Evolutionary conservation across 768 basidiomycete genomes (phyloP), one percentile per base, ranked within the genome.

Genomic region (Inosperma sp.): DNA sequence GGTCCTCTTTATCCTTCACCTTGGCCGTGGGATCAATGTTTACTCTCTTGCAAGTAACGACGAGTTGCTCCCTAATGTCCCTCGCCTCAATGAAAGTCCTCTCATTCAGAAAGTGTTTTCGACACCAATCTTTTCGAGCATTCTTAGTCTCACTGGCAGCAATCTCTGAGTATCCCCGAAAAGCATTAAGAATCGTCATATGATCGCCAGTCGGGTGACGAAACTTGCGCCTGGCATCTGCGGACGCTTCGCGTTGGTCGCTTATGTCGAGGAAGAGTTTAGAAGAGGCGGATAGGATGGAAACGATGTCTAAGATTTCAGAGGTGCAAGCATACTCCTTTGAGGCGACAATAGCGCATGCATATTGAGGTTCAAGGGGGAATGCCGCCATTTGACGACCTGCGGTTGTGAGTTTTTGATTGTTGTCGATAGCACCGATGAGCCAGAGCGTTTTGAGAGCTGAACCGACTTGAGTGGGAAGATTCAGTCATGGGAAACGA

Each of bases 371-470:
- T 57, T 97, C 93, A n/a, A 96, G 79, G 2, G 96, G 96, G 62
- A 94, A 91, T n/a, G 72, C 62, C 3, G 93, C 85, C 89, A 99
- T 97, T 54, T 82, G 71, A 4, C 82, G 79, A 2, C 96, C 96
- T 4, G 87, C 66, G 0, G 73, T 58, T 0, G 93, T 96, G 46
- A 99, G 72, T 5, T 62, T 62, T 51, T 80, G 83, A 13, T 75
- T 73, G 29, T 77, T 69, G 62, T 87, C 79, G 52, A 97, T 73
- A 10, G 94, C 94, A 12, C 83, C 83, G 7, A 98, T 77, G 2
- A 91, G 72, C 71, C 81, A 88, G 12, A 99, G 79, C 0, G 81
- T 80, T 64, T 82, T 82, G 4, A 88, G 66, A 9, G 86, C 84
- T 4, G 81, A 78, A 4, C 64, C 56, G 52, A 86, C 86, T 88